Conservation (phyloP, 2,329 filamentous ascomycete species). For the Colletotrichum eleusines region DNA sequence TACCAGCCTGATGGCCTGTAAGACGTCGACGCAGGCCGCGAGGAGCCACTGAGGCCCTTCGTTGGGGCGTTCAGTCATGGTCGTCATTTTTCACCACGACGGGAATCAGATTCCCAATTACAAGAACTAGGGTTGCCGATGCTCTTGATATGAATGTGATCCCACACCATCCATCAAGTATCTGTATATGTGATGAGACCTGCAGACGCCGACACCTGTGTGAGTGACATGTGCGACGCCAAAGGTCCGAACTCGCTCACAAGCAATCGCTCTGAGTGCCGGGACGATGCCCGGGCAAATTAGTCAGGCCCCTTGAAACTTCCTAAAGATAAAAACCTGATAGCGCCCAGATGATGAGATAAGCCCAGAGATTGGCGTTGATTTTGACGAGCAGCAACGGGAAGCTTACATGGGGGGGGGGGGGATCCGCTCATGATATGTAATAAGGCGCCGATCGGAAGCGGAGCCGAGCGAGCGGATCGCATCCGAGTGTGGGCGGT, state of each 20-base stretch:
- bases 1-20: constrained; percentile 34
- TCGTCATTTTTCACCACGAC: constrained; percentile 15
- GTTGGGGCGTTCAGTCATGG: background rate
- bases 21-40: background rate
- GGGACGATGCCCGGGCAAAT: background rate
- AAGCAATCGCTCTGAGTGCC: background rate
- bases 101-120: background rate
- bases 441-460: constrained; percentile 19
- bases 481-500: background rate
- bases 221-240: background rate
- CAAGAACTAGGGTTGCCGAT: background rate
- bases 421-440: constrained; percentile 2
- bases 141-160: background rate
- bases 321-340: background rate
- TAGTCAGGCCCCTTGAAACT: background rate
- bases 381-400: background rate
- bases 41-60: constrained; percentile 24
- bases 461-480: constrained; percentile 19
- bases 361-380: background rate
- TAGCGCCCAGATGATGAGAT: background rate
- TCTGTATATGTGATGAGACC: background rate
- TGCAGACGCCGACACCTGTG: background rate
- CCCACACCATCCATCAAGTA: rapidly evolving
- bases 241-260: background rate
- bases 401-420: background rate